Evolutionary conservation across 225 moss, liverwort and hornwort species (phyloP), one percentile per base, ranked within the genome.

Genomic region (Neckera pumila): DNA sequence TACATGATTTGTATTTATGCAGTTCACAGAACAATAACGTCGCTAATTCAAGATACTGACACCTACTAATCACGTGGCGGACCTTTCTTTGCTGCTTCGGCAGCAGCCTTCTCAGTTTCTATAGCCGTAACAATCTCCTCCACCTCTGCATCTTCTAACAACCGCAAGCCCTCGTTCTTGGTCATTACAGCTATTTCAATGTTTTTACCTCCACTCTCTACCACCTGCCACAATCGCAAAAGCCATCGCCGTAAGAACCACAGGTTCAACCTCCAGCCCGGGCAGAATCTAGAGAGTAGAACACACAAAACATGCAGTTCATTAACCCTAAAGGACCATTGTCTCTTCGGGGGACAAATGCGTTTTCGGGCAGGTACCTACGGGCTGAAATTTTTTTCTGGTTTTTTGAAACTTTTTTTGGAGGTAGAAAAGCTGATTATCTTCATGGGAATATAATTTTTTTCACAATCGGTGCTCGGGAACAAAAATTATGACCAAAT

Each of bases 121-220:
- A 98, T 98, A 69, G 66, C 94, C 96, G 97, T 94, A 47, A 98
- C 98, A 79, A 98, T 94, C 89, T 93, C 93, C 93, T 98, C 98
- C 38, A 97, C 95, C 88, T 98, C 98, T 25, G 94, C 88, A 86
- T 98, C 98, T 85, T 97, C 98, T 87, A 97, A 88, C 80, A 96
- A 91, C 53, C 96, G 93, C 79, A 98, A 92, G 71, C 98, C 98
- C 79, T 97, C 95, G 76, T 95, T 90, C 82, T 92, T 91, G 76
- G 95, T 97, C 98, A 96, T 96, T 30, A 96, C 95, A n/a, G 98
- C 98, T 90, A 98, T 94, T 90, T 98, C 98, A 61, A 98, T 98
- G 84, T 98, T 98, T 72, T 97, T 98, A 10, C 97, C 98, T 82
- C 98, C 98, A 76, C 98, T 98, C 92, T 98, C 98, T 84, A 98